phyloP scores from a whole-genome alignment of 352 stramenopile genomes.

The Phytopythium chamaehyphon region DNA sequence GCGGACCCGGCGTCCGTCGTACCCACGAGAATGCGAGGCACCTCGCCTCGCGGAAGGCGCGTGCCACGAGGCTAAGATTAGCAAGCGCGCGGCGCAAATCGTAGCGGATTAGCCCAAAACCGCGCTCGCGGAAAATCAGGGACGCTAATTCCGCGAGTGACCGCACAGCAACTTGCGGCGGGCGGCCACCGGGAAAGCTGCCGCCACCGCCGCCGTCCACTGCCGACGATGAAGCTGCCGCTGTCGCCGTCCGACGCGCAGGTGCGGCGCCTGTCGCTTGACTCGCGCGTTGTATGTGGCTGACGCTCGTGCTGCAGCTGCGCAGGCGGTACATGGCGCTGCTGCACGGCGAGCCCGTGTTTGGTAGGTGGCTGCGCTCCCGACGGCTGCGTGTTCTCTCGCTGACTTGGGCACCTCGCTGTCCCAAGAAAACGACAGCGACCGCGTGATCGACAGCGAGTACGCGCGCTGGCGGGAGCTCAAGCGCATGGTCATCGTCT shows the following conservation, averaged over 20 bases:
- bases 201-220: background rate
- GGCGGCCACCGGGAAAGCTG: background rate
- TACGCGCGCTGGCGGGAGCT: conserved; percentile 82
- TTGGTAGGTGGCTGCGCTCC: conserved; percentile 18
- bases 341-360: conserved; percentile 35
- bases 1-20: background rate
- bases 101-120: no score
- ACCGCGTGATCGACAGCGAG: conserved; percentile 37
- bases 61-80: background rate
- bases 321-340: conserved; percentile 41
- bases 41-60: background rate
- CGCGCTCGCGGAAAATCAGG: background rate
- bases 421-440: conserved; percentile 24
- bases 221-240: conserved; percentile 2
- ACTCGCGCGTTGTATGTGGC: background rate
- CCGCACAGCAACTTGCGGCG: background rate
- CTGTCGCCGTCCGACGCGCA: conserved; percentile 19
- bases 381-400: no score
- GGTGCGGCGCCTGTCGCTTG: conserved; percentile 6
- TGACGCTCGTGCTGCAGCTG: conserved; percentile 18
- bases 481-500: conserved; percentile 77
- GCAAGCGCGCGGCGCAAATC: no score
- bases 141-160: background rate
- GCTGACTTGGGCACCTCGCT: background rate
- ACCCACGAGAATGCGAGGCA: no score